These are phyloP conservation scores for Lepidium aucheri DNA, from an alignment of 345 rosid genomes.

Conservation along the genomic window DNA sequence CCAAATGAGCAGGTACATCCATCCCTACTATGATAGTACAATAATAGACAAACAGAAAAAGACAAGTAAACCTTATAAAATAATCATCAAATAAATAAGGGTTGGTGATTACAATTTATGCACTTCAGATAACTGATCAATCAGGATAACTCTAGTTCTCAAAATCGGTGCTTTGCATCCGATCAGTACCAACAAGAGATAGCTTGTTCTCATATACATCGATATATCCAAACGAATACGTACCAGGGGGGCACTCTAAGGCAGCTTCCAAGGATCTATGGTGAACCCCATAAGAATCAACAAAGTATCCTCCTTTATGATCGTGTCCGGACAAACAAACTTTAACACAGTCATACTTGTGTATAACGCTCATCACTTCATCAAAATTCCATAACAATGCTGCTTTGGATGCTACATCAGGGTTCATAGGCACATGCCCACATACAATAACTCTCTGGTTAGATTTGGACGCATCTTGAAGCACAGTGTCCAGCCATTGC, in stretches of 20 bases:
- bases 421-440: constrained; percentile 79
- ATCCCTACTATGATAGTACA: neutral
- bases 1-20: neutral
- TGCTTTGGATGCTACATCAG: constrained; percentile 38
- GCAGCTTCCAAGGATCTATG: constrained; percentile 86
- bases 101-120: neutral
- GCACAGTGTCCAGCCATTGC: constrained; percentile 61
- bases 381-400: constrained; percentile 86
- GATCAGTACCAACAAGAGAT: constrained; percentile 51
- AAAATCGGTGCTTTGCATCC: constrained; percentile 49
- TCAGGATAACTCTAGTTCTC: neutral
- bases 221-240: constrained; percentile 66
- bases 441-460: constrained; percentile 74
- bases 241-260: constrained; percentile 81
- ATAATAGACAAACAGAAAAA: neutral
- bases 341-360: constrained; percentile 60
- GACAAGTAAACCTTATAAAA: neutral
- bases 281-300: constrained; percentile 78
- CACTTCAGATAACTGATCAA: neutral
- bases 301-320: constrained; percentile 67
- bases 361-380: constrained; percentile 70
- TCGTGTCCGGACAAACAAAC: constrained; percentile 85
- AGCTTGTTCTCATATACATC: constrained; percentile 67
- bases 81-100: neutral
- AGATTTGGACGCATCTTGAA: constrained; percentile 50